Conservation (phyloP, 192 early-diverging fungal genomes). For the Gonapodya prolifera region DNA sequence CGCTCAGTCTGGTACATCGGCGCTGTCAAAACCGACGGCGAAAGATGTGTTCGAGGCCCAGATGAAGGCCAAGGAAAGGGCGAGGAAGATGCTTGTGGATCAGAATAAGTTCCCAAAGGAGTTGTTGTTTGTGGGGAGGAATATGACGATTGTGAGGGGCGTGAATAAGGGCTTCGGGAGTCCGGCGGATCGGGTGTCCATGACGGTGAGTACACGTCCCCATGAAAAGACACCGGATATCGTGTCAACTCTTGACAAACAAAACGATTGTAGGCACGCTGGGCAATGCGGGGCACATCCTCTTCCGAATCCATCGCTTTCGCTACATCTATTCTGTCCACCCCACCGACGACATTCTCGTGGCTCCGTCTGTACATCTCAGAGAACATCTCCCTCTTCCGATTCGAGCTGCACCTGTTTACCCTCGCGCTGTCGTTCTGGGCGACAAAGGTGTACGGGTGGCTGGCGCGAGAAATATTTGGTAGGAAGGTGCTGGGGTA, state of each 20-base stretch:
- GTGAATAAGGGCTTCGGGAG: conserved; percentile 71
- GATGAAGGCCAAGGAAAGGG: conserved; percentile 55
- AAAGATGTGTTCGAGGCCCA: conserved; percentile 59
- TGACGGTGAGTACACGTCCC: conserved; percentile 71
- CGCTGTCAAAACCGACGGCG: neutral
- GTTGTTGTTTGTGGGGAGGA: conserved; percentile 78
- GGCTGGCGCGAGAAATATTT: conserved; percentile 19
- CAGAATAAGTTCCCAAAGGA: conserved; percentile 67
- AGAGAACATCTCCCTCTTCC: conserved; percentile 23
- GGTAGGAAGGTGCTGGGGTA: conserved; percentile 33
- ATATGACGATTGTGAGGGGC: conserved; percentile 82
- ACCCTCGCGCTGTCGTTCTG: conserved; percentile 48
- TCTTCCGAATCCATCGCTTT: neutral
- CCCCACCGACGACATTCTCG: neutral
- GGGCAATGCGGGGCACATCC: neutral
- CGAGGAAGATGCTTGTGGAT: conserved; percentile 56
- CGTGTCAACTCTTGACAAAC: neutral
- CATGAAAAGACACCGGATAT: conserved; percentile 28
- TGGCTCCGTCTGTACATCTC: too few species aligned
- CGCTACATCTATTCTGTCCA: conserved; percentile 1
- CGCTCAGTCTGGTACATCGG: conserved; percentile 2
- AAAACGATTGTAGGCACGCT: neutral
- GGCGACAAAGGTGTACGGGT: conserved; percentile 25
- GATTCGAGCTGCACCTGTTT: conserved; percentile 45
- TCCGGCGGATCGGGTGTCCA: conserved; percentile 74